phyloP scores from a whole-genome alignment of 495 filamentous ascomycete genomes.

The Aspergillus incahuasiensis region DNA sequence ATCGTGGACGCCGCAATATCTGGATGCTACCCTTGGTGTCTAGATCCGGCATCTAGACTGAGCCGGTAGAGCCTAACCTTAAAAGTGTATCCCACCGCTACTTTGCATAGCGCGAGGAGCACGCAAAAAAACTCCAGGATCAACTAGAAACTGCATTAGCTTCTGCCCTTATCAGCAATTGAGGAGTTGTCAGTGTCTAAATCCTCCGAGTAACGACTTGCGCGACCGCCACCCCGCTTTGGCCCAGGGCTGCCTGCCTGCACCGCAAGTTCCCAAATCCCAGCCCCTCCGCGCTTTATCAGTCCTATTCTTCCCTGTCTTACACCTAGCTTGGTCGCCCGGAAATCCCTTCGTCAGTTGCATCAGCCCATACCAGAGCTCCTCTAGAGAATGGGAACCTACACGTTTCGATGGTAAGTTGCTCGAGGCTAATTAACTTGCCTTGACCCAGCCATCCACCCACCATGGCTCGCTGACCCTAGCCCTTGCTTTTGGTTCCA shows the following conservation, averaged over 20 bases:
- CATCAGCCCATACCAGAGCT: background rate
- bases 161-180: background rate
- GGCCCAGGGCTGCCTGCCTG: slow-evolving; percentile 2
- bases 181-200: background rate
- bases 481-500: slow-evolving; percentile 32
- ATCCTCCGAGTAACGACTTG: slow-evolving; percentile 2
- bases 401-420: slow-evolving; percentile 44
- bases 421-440: slow-evolving; percentile 3
- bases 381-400: slow-evolving; percentile 32
- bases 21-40: background rate
- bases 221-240: slow-evolving; percentile 18
- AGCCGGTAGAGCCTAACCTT: background rate
- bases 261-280: slow-evolving; percentile 4
- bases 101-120: background rate
- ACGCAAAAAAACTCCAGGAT: background rate
- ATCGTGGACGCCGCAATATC: background rate
- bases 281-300: slow-evolving; percentile 15
- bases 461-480: slow-evolving; percentile 28
- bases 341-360: slow-evolving; percentile 6
- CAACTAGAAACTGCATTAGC: background rate
- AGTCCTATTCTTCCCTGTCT: slow-evolving; percentile 3
- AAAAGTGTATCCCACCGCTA: slow-evolving; percentile 11
- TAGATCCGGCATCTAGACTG: background rate
- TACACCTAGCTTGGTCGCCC: background rate
- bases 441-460: background rate